A percentile compares a stretch with the other conserved stretches of the same genome.
Evolutionary conservation across 257 asterid species (phyloP).

Genomic region (Striga asiatica): DNA sequence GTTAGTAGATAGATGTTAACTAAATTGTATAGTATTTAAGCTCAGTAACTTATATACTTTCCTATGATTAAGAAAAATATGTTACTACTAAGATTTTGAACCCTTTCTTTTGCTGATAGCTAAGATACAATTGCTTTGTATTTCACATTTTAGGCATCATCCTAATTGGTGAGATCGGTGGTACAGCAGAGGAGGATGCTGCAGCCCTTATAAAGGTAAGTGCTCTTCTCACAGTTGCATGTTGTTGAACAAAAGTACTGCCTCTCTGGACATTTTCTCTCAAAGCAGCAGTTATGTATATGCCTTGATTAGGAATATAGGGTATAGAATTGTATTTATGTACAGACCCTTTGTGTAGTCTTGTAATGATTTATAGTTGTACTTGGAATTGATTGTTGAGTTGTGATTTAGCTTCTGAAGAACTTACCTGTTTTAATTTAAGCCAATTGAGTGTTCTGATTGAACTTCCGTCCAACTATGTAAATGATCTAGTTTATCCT

Average conservation of each 20-base stretch:
- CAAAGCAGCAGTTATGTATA: background rate
- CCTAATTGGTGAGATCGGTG: conserved; percentile 98
- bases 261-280: conserved; percentile 2
- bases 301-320: too few relatives aligned
- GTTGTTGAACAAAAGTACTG: background rate
- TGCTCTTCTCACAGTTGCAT: conserved; percentile 6
- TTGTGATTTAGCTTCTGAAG: background rate
- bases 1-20: background rate
- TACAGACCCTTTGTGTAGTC: too few relatives aligned
- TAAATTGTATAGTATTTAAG: background rate
- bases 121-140: conserved; percentile 10
- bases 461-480: too few relatives aligned
- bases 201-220: conserved; percentile 86
- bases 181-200: conserved; percentile 97
- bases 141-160: conserved; percentile 53
- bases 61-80: background rate
- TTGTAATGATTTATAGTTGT: background rate
- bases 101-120: background rate
- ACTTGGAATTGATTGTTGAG: background rate
- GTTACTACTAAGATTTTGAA: background rate
- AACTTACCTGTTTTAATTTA: too few relatives aligned
- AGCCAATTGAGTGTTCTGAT: too few relatives aligned
- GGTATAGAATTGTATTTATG: too few relatives aligned
- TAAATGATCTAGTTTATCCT: too few relatives aligned
- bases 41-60: background rate